phyloP scores from a whole-genome alignment of 2,329 filamentous ascomycete genomes.

The Colletotrichum scovillei region DNA sequence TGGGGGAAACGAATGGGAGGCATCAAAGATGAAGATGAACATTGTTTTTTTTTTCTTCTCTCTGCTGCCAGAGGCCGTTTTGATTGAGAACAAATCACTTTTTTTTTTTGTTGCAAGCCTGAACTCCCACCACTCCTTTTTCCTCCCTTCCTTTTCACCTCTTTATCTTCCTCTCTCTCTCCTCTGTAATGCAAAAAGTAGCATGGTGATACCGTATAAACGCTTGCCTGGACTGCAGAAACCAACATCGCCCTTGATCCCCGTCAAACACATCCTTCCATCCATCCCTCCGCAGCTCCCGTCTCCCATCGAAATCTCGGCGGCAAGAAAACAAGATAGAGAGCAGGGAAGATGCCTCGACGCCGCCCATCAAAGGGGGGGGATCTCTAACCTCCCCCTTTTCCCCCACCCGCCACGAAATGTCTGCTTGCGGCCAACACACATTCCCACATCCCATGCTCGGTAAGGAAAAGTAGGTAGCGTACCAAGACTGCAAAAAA shows the following conservation, averaged over 20 bases:
- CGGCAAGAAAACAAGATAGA: neutral
- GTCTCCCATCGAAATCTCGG: constrained; percentile 30
- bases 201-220: neutral
- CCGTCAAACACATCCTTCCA: neutral
- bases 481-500: neutral
- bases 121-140: neutral
- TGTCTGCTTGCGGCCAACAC: constrained; percentile 14
- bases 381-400: no score
- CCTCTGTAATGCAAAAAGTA: constrained; percentile 18
- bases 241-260: neutral
- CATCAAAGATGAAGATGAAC: neutral
- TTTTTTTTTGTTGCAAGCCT: constrained; percentile 16
- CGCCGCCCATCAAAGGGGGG: constrained; percentile 11
- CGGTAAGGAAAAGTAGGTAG: neutral
- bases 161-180: neutral
- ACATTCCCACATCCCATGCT: neutral
- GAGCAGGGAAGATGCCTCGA: constrained; percentile 9
- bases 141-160: constrained; percentile 1
- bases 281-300: neutral
- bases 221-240: neutral
- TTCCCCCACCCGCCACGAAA: neutral
- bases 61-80: constrained; percentile 23
- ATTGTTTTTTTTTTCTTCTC: neutral
- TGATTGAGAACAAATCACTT: constrained; percentile 20
- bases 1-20: neutral